Percentiles rank a stretch among this genome's conserved stretches.
Evolutionary conservation across 1,284 basidiomycete genomes (phyloP).

Genomic region (Quambalaria eucalypti): DNA sequence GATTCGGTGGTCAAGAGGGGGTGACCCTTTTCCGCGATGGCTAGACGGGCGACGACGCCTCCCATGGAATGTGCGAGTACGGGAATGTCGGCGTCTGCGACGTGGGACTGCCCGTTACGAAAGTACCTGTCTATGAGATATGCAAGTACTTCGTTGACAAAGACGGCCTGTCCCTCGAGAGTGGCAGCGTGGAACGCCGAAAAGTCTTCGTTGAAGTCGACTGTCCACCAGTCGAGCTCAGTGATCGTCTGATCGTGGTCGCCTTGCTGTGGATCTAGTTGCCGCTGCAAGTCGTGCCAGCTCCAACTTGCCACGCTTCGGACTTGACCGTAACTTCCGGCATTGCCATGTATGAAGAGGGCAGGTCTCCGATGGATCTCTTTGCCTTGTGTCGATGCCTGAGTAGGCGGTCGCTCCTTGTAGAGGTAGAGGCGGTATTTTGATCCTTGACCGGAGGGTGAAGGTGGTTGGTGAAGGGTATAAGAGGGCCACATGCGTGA

Average conservation of each 20-base stretch:
- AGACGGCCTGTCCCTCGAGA: constrained; percentile 70
- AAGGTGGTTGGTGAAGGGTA: constrained; percentile 54
- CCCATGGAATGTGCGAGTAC: constrained; percentile 96
- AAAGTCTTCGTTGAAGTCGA: constrained; percentile 95
- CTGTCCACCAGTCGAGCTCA: constrained; percentile 47
- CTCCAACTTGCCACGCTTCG: constrained; percentile 82
- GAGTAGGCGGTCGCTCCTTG: constrained; percentile 58
- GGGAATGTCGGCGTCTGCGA: constrained; percentile 47
- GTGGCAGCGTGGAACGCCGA: constrained; percentile 90
- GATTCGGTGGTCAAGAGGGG: background rate
- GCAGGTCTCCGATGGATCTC: constrained; percentile 55
- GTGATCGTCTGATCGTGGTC: background rate
- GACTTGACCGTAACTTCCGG: constrained; percentile 86
- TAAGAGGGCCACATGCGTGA: constrained; percentile 94
- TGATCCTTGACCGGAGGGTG: constrained; percentile 61
- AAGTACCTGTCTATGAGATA: constrained; percentile 74
- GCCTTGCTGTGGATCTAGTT: constrained; percentile 49
- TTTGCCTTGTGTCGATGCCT: constrained; percentile 10
- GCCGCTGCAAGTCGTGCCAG: constrained; percentile 63
- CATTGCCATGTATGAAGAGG: constrained; percentile 93
- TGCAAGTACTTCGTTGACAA: constrained; percentile 62
- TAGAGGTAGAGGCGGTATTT: constrained; percentile 84
- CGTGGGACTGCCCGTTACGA: constrained; percentile 50
- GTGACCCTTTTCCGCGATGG: constrained; percentile 57
- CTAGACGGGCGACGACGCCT: constrained; percentile 70